These are phyloP conservation scores for Diaporthe aspalathi DNA, from an alignment of 2,329 filamentous ascomycete species.

Conservation along the genomic window DNA sequence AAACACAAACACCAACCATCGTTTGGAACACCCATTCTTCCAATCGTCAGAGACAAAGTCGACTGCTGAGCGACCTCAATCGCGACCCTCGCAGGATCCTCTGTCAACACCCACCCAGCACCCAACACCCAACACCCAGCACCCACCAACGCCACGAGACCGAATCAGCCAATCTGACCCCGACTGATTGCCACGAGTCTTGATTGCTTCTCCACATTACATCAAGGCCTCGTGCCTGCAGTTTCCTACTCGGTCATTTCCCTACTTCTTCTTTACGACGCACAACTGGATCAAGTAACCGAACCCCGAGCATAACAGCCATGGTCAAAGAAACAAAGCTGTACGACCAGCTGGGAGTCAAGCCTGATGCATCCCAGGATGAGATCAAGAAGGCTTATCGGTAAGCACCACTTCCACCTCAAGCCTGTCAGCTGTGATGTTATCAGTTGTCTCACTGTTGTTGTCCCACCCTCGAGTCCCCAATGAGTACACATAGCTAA, in stretches of 20 bases:
- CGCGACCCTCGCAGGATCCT: conserved; percentile 2
- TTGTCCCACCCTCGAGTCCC: background rate
- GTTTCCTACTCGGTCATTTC: background rate
- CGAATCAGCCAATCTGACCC: conserved; percentile 21
- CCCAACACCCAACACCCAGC: background rate
- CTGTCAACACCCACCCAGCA: no score
- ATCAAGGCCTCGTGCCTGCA: conserved; percentile 34
- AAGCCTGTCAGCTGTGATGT: background rate
- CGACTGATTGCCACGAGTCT: conserved; percentile 13
- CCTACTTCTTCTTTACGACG: background rate
- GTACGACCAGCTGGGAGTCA: conserved; percentile 86
- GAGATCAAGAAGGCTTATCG: conserved; percentile 98
- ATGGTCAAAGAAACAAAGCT: conserved; percentile 98
- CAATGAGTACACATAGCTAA: conserved; percentile 47
- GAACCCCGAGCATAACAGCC: conserved; percentile 47
- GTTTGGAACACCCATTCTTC: conserved; percentile 1
- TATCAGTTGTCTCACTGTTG: background rate
- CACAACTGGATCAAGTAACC: background rate
- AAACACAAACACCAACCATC: background rate
- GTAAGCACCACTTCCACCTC: conserved; percentile 58
- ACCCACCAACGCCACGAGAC: conserved; percentile 28
- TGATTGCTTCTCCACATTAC: conserved; percentile 17
- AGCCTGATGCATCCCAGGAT: conserved; percentile 84
- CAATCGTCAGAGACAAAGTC: background rate
- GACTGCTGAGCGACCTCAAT: conserved; percentile 14